Evolutionary conservation across 2,329 filamentous ascomycete species (phyloP), one percentile per base, ranked within the genome.

Genomic region (Sordariomycetes sp.): DNA sequence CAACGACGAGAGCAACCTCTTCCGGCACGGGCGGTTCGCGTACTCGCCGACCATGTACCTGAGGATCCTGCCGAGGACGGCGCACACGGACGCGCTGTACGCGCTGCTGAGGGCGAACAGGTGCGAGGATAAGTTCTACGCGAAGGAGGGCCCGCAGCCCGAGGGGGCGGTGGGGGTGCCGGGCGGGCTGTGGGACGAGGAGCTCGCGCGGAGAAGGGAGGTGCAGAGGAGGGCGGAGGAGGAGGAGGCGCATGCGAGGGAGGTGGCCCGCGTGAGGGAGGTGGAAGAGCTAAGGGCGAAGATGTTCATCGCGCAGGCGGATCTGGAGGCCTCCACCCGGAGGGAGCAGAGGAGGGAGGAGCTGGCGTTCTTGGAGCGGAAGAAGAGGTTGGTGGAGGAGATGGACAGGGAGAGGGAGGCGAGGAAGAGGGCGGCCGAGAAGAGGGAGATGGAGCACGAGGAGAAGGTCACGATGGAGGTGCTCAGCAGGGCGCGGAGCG

Each of bases 11-110:
- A 81, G 77, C 64, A 83, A 85, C 62, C 71, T 76, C 60, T 83
- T 76, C 68, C 78, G 69, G 1, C 72, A 79, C 50, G 77, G 77
- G 25, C 74, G 72, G 5, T 76, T 77, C 62, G 81, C 78, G 1
- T 88, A 86, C 68, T 88, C 85, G 0, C 80, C 85, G 0, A 82
- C 84, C 3, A 85, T 83, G 71, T 88, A 87, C 65, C 74, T 85
- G 22, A 64, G 68, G 40, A 78, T 76, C 51, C 66, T 81, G 1
- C 63, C 82, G 6, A 65, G 71, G 4, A 71, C 72, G 1, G 73
- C 76, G 24, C 59, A 64, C 14, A 72, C 70, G 7, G 66, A 73
- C 0, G 67, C 74, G 48, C 74, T 84, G 2, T 63, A 82, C 35
- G 63, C 65, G 1, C 70, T 83, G 2, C 73, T 84, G 25, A 73